Base-by-base conservation (phyloP, 371 early-diverging fungal species). In the Blakeslea trispora region DNA sequence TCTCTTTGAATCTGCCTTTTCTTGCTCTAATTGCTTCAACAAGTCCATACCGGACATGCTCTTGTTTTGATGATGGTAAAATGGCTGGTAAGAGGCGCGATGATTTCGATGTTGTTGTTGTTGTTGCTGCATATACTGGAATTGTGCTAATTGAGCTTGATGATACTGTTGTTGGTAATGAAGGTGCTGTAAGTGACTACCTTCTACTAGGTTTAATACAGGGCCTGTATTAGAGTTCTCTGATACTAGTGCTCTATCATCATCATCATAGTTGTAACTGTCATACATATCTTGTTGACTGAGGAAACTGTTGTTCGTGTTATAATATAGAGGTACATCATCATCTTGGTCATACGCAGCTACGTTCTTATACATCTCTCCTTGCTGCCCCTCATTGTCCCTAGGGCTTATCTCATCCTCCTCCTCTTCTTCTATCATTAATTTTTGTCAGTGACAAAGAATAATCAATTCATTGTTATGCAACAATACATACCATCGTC, bases 41-140 rank as follows among this genome's bases (percentile, higher is more conserved):
- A 75, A 47, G 45, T 75, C 76, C 69, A 75, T 75, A 42, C 72
- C 76, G n/a, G 71, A 71, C 66, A 73, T 67, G 37, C 69, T 64
- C 10, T 61, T 57, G 37, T 32, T 66, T 31, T 58, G 59, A 19
- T 66, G 61, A 42, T 54, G 47, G 17, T 55, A 54, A n/a, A 42
- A 41, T 13, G 31, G 41, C 0, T 39, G 19, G 17, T 45, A 41
- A 18, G 42, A 43, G 40, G 47, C 43, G 17, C 56, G 54, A 31
- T 57, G 55, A 14, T 31, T 22, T 32, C 47, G 34, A 31, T 44
- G 28, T 47, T 57, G 55, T 22, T 68, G 57, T 41, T 64, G 57
- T 21, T 63, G 63, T 40, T n/a, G n/a, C n/a, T 71, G 71, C 43
- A 37, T 37, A 37, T 37, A 37, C 14, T 37, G 37, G 37, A 37